Evolutionary conservation across 2,329 filamentous ascomycete genomes (phyloP), one percentile per base, ranked within the genome.

Genomic region (Aspergillus sp.): DNA sequence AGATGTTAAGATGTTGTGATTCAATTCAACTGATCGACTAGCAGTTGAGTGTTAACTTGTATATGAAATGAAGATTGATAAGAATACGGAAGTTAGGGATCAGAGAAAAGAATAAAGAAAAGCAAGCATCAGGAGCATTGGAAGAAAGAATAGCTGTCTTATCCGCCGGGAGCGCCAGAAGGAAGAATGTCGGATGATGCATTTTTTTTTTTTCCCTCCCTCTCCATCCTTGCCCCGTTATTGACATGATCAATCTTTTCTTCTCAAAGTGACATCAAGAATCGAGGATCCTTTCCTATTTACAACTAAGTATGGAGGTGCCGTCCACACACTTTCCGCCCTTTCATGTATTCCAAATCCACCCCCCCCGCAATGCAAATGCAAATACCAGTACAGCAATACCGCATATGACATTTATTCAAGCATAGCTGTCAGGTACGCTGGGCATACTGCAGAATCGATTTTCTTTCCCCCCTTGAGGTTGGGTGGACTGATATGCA

Each of bases 81-180:
- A 27, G 25, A 27, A 27, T 12, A 27, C 10, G 25, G 25, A 12
- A 9, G 25, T 27, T 27, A 27, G 10, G 9, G 3, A 27, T 27
- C 25, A 10, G 25, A 7, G 4, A 27, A 12, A 5, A 22, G 17
- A 22, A 22, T 4, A 27, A 5, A 27, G 25, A 27, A 27, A 27
- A 27, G 25, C 25, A 27, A 27, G 25, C 25, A 12, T 27, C 25
- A 27, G 25, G 25, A 27, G 25, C 9, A 27, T 27, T 10, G 25
- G 10, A 27, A 4, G 9, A 27, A 27, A 27, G 10, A 27, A 12
- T 27, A 27, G 25, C 25, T 27, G 25, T 27, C 33, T 37, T 37
- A 41, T 41, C 39, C 39, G 39, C 39, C 39, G 7, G 39, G 39
- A 23, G 17, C 39, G 39, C 39, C 39, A 38, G n/a, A 38, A 38